Percentiles rank a stretch among this genome's conserved stretches.
phyloP scores from a whole-genome alignment of 2,329 filamentous ascomycete species.

The Exophiala sp. region DNA sequence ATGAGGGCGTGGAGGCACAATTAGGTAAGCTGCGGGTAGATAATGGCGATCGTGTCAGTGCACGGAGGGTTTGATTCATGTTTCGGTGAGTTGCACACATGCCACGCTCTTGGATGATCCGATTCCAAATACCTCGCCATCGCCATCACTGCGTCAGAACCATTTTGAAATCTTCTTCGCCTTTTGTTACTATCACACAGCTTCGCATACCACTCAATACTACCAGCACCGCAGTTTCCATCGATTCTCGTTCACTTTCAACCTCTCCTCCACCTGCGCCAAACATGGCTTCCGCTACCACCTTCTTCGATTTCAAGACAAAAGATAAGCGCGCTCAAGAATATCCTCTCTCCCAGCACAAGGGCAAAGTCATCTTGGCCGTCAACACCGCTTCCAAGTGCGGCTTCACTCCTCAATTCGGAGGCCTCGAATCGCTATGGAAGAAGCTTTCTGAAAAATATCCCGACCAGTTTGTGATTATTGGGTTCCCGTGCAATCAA shows the following conservation, averaged over 20 bases:
- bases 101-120: not conserved
- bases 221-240: not conserved
- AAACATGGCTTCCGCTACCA: conserved; percentile 64
- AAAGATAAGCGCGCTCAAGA: conserved; percentile 74
- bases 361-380: conserved; percentile 89
- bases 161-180: not conserved
- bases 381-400: conserved; percentile 99
- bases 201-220: not conserved
- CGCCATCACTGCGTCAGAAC: not conserved
- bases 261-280: not conserved
- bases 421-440: conserved; percentile 85
- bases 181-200: not conserved
- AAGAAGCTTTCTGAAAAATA: conserved; percentile 67
- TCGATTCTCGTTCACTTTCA: not conserved
- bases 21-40: too few relatives aligned
- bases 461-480: conserved; percentile 74
- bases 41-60: too few relatives aligned
- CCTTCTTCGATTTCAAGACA: conserved; percentile 81
- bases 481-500: conserved; percentile 99
- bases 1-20: too few relatives aligned
- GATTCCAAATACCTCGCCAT: conserved; percentile 3
- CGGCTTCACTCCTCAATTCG: conserved; percentile 96
- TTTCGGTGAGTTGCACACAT: not conserved
- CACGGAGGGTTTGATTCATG: not conserved
- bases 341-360: conserved; percentile 66